Conservation (phyloP, 495 filamentous ascomycete genomes). For the Penicillium tannophilum region DNA sequence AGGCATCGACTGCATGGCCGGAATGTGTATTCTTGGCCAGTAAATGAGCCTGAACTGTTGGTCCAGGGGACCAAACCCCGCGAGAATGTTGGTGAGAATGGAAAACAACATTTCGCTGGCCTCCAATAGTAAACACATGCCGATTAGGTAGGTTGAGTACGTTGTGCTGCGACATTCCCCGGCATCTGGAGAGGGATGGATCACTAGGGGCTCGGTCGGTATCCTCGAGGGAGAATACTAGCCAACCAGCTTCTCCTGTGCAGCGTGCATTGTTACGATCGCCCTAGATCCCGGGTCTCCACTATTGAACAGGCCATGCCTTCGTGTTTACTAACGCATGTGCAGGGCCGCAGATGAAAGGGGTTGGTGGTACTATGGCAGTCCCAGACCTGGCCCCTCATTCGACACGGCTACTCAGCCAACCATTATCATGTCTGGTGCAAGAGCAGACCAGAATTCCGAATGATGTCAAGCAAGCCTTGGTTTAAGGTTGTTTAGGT, state of each 20-base stretch:
- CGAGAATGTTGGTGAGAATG: slow-evolving; percentile 34
- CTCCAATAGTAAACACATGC: slow-evolving; percentile 18
- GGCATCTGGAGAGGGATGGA: slow-evolving; percentile 12
- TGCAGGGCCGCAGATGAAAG: slow-evolving; percentile 2
- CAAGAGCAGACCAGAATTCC: slow-evolving; percentile 9
- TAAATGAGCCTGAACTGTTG: not conserved
- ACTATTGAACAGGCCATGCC: not conserved
- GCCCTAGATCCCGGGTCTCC: not conserved
- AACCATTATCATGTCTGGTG: not conserved
- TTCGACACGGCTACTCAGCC: not conserved
- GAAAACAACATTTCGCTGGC: slow-evolving; percentile 6
- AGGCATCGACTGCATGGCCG: slow-evolving; percentile 4
- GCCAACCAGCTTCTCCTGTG: slow-evolving; percentile 16
- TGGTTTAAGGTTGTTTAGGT: not conserved
- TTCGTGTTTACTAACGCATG: not conserved
- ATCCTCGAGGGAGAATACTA: slow-evolving; percentile 19
- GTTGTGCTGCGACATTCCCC: slow-evolving; percentile 26
- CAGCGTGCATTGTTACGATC: not conserved
- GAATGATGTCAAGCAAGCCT: slow-evolving; percentile 11
- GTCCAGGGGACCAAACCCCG: slow-evolving; percentile 3
- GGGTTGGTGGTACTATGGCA: slow-evolving; percentile 17
- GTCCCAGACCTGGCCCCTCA: not conserved
- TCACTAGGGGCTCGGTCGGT: slow-evolving; percentile 17
- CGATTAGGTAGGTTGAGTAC: slow-evolving; percentile 2
- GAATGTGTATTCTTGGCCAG: slow-evolving; percentile 23